Base-by-base conservation (phyloP, 495 filamentous ascomycete species). In the Astrocystis sublimbata region DNA sequence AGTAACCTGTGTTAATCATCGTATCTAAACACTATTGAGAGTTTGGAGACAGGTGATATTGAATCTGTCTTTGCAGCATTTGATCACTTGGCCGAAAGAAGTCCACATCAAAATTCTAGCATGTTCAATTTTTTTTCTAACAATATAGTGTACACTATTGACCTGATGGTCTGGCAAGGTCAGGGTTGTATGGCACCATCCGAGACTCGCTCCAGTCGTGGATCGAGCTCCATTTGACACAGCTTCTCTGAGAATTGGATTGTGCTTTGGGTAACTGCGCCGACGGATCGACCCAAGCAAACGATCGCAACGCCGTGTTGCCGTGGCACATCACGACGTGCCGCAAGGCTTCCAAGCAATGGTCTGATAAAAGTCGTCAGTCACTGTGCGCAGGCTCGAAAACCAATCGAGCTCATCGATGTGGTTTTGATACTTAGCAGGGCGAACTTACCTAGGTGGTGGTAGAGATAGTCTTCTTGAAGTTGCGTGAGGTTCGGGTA, bases 281-380 rank as follows among this genome's bases (percentile, higher is more conserved):
- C 1, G 23, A 23, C 0, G 28, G 13, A 36, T 42, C 47, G 0
- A 13, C 28, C 65, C 65, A 68, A 4, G 43, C 46, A 33, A 68
- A 68, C 12, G 65, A 56, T 13, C 17, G 28, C 23, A 68, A 31
- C 1, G 42, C 58, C 1, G 58, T 28, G 40, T 68, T 68, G 1
- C 62, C 65, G 45, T 68, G 19, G 36, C 65, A 68, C 65, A 68
- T 68, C 19, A 68, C 40, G 1, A 51, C 60, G 0, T 53, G 21
- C 0, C 65, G 49, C 9, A 68, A 53, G 1, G 57, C 13, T 42
- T 68, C 65, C 12, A 68, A 1, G 40, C 65, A 68, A 38, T 68
- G 65, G 36, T 68, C 65, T 65, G 28, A 9, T 0, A 13, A 5
- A 17, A 46, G 28, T 40, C 2, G 46, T 41, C 19, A 47, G 19